A percentile compares a stretch with the other conserved stretches of the same genome.
These are phyloP conservation scores for Diaporthe batatas DNA, from an alignment of 2,329 filamentous ascomycete species.

Conservation along the genomic window DNA sequence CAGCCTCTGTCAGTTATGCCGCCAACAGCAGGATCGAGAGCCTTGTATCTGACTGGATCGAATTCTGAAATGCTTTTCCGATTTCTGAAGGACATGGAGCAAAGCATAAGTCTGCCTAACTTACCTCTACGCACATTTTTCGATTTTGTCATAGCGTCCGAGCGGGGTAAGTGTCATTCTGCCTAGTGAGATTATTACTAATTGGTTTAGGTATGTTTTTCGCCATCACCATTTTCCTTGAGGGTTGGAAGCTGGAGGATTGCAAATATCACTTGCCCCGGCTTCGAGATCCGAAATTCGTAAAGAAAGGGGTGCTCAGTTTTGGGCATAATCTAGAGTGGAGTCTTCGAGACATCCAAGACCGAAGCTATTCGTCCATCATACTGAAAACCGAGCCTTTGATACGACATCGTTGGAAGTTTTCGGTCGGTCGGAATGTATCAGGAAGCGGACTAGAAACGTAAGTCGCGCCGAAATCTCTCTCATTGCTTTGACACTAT, in stretches of 20 bases:
- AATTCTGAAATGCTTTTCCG: not conserved
- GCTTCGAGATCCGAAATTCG: not conserved
- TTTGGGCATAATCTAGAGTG: not conserved
- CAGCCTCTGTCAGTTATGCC: not conserved
- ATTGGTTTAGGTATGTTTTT: conserved; percentile 16
- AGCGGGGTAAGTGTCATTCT: not conserved
- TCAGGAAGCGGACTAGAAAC: not conserved
- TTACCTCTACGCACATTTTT: not conserved
- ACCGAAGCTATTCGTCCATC: not conserved
- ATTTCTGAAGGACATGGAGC: conserved; percentile 1
- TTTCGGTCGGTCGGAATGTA: not conserved
- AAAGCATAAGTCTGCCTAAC: not conserved
- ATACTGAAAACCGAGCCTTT: not conserved
- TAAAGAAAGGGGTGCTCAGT: not conserved
- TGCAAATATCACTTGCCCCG: not conserved
- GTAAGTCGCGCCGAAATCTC: not conserved
- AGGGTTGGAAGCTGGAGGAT: not conserved
- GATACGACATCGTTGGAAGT: not conserved
- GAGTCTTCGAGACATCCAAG: not conserved
- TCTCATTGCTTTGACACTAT: no score
- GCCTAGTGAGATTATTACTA: not conserved
- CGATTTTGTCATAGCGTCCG: not conserved
- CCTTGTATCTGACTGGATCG: not conserved
- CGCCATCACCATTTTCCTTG: conserved; percentile 4
- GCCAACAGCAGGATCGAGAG: not conserved